A percentile compares a stretch with the other conserved stretches of the same genome.
These are phyloP conservation scores for Prinsepia uniflora DNA, from an alignment of 306 rosid genomes.

Conservation along the genomic window DNA sequence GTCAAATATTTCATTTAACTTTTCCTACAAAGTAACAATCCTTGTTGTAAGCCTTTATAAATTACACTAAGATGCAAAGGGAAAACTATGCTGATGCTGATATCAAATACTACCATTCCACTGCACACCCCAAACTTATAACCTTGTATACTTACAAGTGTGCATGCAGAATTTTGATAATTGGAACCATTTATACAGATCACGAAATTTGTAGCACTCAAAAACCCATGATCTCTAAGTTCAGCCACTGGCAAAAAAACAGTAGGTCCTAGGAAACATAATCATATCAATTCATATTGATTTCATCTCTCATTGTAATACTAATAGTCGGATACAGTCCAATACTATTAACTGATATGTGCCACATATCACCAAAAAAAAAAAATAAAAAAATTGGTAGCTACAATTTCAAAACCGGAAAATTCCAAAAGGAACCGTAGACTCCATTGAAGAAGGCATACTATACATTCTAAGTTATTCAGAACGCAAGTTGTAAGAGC, in stretches of 20 bases:
- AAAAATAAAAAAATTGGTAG: no score
- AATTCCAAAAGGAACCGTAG: neutral
- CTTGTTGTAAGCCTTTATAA: neutral
- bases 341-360: neutral
- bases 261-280: neutral
- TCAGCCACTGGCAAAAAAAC: neutral
- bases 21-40: neutral
- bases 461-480: constrained; percentile 9
- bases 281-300: no score
- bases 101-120: constrained; percentile 5
- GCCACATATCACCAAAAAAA: constrained; percentile 25
- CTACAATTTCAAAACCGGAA: constrained; percentile 12
- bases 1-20: neutral
- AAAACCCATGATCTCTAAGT: neutral
- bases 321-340: neutral
- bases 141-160: neutral
- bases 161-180: neutral
- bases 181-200: neutral
- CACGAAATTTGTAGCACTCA: neutral
- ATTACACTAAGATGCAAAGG: constrained; percentile 7
- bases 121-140: neutral
- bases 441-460: constrained; percentile 18
- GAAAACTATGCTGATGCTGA: neutral
- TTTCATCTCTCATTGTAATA: no score
- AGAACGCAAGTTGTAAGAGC: constrained; percentile 21